Percentiles rank a stretch among this genome's conserved stretches.
Conservation (phyloP, 2,329 filamentous ascomycete species). For the Didymella glomerata region DNA sequence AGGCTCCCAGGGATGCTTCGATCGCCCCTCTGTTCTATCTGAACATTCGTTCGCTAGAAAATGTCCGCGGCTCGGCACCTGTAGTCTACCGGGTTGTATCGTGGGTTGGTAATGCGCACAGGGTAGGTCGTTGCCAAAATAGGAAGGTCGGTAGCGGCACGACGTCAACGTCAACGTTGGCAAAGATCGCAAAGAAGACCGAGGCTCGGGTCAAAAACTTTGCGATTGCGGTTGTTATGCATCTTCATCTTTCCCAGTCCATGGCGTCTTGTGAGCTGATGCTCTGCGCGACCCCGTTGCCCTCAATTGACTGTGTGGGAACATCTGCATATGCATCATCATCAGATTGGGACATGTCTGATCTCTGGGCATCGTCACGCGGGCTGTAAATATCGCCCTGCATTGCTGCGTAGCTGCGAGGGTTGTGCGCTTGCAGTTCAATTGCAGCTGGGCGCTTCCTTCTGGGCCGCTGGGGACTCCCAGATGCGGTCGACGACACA, state of each 20-base stretch:
- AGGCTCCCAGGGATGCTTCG: slow-evolving; percentile 23
- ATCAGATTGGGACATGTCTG: slow-evolving; percentile 4
- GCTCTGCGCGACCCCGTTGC: neutral
- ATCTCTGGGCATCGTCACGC: neutral
- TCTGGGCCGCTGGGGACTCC: neutral
- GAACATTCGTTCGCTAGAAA: slow-evolving; percentile 14
- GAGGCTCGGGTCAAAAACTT: slow-evolving; percentile 33
- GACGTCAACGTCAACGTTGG: slow-evolving; percentile 18
- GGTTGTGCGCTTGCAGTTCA: slow-evolving; percentile 32
- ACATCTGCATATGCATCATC: slow-evolving; percentile 15
- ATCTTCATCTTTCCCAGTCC: slow-evolving; percentile 19
- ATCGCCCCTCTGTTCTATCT: slow-evolving; percentile 11
- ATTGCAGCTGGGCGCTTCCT: slow-evolving; percentile 9
- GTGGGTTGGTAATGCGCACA: slow-evolving; percentile 28
- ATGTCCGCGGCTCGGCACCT: slow-evolving; percentile 37
- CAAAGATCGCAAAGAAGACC: slow-evolving; percentile 4
- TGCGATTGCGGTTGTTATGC: slow-evolving; percentile 42
- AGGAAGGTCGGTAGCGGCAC: slow-evolving; percentile 38
- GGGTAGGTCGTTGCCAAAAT: slow-evolving; percentile 36
- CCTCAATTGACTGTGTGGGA: slow-evolving; percentile 18
- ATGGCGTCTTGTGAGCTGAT: slow-evolving; percentile 3
- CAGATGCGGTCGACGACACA: slow-evolving; percentile 5
- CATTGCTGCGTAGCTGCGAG: slow-evolving; percentile 37
- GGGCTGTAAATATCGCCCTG: slow-evolving; percentile 21
- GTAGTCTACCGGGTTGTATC: slow-evolving; percentile 24